Conservation (phyloP, 805 yeast species). For the Candida schatavii region DNA sequence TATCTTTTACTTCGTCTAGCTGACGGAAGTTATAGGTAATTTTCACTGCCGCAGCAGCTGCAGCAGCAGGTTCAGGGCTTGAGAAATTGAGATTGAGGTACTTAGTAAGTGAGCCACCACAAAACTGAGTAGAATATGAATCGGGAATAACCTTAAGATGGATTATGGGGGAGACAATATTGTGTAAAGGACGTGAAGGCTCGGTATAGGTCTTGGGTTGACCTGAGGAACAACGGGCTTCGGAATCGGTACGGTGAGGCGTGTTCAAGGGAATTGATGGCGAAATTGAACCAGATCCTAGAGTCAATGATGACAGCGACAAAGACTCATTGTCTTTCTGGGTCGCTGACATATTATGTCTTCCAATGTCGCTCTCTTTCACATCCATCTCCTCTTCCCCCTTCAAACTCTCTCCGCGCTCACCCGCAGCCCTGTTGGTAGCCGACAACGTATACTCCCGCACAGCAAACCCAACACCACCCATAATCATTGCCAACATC, state of each 20-base stretch:
- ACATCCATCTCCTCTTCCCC: neutral
- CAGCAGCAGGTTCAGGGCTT: neutral
- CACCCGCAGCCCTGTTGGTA: neutral
- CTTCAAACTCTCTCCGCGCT: too few relatives aligned
- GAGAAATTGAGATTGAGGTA: slow-evolving; percentile 6
- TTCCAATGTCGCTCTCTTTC: too few relatives aligned
- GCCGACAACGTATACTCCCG: slow-evolving; percentile 16
- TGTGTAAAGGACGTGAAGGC: too few relatives aligned
- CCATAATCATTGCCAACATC: slow-evolving; percentile 17
- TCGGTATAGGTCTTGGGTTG: too few relatives aligned
- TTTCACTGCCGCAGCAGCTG: neutral
- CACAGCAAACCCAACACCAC: slow-evolving; percentile 20
- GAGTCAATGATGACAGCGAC: too few relatives aligned
- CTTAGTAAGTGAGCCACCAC: slow-evolving; percentile 8
- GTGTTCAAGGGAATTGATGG: slow-evolving; percentile 1
- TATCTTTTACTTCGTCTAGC: neutral
- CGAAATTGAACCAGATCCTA: neutral
- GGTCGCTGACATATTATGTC: too few relatives aligned
- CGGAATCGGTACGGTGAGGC: too few relatives aligned
- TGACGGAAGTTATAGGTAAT: neutral
- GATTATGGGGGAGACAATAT: too few relatives aligned
- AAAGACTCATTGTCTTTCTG: too few relatives aligned
- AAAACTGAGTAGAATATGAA: slow-evolving; percentile 7
- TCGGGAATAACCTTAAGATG: too few relatives aligned
- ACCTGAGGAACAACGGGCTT: too few relatives aligned